Conservation (phyloP, 225 moss, liverwort and hornwort species). For the Sphagnum contortum region DNA sequence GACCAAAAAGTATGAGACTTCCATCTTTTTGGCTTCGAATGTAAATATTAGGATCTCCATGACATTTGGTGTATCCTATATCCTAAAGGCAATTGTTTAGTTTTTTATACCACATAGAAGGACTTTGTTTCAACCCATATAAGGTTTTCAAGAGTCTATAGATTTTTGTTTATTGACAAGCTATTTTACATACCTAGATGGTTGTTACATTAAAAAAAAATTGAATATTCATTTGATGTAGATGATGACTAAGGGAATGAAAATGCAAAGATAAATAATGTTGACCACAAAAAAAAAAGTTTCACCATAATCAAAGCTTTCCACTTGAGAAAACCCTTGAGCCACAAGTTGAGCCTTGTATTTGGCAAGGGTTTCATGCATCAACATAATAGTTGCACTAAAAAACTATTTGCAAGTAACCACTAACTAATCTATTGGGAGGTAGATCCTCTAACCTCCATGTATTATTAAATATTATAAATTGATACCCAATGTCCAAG, state of each 20-base stretch:
- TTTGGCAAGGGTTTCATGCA: not conserved
- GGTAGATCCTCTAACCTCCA: not conserved
- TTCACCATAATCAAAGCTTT: slow-evolving; percentile 2
- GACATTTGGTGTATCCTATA: slow-evolving; percentile 1
- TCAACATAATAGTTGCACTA: not conserved
- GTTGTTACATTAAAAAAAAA: not conserved
- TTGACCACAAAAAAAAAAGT: slow-evolving; percentile 2
- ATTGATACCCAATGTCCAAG: too few relatives aligned
- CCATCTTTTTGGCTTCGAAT: not conserved
- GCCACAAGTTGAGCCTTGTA: not conserved
- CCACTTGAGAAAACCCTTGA: not conserved
- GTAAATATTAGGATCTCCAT: slow-evolving; percentile 2
- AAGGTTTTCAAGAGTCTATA: not conserved
- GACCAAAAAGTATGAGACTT: not conserved
- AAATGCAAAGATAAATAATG: not conserved
- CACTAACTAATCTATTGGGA: not conserved
- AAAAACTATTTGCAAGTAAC: not conserved
- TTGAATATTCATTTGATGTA: slow-evolving; percentile 1
- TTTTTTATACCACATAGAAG: slow-evolving; percentile 1
- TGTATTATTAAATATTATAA: not conserved
- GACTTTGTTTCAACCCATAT: slow-evolving; percentile 4
- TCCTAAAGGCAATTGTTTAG: not conserved
- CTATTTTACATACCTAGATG: not conserved
- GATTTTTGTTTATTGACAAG: not conserved
- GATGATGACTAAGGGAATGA: slow-evolving; percentile 1